A percentile compares a stretch with the other conserved stretches of the same genome.
phyloP scores from a whole-genome alignment of 257 asterid species.

The Solanum ossicruentum region DNA sequence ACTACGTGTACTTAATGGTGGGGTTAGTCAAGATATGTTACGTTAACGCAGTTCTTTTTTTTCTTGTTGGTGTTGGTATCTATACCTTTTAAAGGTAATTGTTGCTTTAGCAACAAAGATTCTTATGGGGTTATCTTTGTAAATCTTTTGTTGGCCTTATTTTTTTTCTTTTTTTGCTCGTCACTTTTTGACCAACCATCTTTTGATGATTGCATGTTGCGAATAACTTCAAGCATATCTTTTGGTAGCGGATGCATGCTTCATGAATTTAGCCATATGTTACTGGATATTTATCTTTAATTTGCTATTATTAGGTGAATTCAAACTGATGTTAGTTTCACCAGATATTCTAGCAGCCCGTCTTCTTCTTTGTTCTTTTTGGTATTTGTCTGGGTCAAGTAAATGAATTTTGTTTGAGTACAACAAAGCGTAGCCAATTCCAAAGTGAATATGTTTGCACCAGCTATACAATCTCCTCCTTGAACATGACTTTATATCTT shows the following conservation, averaged over 20 bases:
- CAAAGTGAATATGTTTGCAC: not conserved
- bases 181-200: not conserved
- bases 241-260: not conserved
- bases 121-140: not conserved
- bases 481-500: not conserved
- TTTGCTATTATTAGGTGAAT: not conserved
- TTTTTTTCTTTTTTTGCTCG: not conserved
- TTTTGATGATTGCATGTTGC: not conserved
- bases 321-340: not conserved
- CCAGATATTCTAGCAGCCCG: not conserved
- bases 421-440: not conserved
- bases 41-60: not conserved
- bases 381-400: not conserved
- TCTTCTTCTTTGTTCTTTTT: not conserved
- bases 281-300: not conserved
- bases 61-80: not conserved
- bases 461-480: not conserved
- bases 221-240: not conserved
- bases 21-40: not conserved
- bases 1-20: not conserved
- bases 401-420: not conserved
- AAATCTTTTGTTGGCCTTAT: not conserved
- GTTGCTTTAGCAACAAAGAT: not conserved
- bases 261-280: not conserved
- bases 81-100: not conserved